Evolutionary conservation across 805 yeast genomes (phyloP).

Genomic region (Starmerella sirachaensis): DNA sequence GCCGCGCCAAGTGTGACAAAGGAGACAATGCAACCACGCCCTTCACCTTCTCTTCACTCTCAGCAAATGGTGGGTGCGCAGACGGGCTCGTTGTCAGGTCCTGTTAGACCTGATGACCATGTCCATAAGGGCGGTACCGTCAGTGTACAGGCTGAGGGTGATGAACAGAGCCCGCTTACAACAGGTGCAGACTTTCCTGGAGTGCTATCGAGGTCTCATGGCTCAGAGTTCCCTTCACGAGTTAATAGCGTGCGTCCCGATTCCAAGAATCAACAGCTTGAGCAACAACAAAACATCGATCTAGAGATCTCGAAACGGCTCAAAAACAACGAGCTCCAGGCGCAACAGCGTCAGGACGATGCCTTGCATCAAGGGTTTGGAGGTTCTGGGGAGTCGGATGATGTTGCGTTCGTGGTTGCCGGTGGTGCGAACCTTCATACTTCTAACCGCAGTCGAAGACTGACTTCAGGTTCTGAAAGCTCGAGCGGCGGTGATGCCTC

Average conservation of each 20-base stretch:
- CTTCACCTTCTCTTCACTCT: too few relatives aligned
- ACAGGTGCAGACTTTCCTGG: too few relatives aligned
- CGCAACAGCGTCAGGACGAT: slow-evolving; percentile 24
- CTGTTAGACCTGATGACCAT: too few relatives aligned
- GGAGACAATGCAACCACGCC: too few relatives aligned
- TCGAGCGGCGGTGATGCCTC: not conserved
- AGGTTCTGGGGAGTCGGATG: slow-evolving; percentile 10
- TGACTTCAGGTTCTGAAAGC: slow-evolving; percentile 7
- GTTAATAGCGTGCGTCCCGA: not conserved
- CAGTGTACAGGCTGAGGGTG: too few relatives aligned
- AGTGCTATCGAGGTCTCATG: not conserved
- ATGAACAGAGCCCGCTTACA: too few relatives aligned
- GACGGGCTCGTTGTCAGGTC: too few relatives aligned
- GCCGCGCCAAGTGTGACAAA: too few relatives aligned
- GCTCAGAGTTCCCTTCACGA: not conserved
- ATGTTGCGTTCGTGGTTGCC: slow-evolving; percentile 20
- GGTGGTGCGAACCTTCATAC: slow-evolving; percentile 18
- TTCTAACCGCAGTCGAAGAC: slow-evolving; percentile 15
- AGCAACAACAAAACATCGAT: slow-evolving; percentile 21
- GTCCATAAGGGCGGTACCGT: too few relatives aligned
- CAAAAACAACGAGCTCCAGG: slow-evolving; percentile 24
- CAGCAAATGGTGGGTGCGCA: too few relatives aligned
- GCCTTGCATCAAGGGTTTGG: slow-evolving; percentile 13
- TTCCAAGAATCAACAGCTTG: slow-evolving; percentile 14
- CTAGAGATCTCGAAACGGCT: slow-evolving; percentile 18